These are phyloP conservation scores for Lichenothelia convexa DNA, from an alignment of 495 filamentous ascomycete species.

Conservation along the genomic window DNA sequence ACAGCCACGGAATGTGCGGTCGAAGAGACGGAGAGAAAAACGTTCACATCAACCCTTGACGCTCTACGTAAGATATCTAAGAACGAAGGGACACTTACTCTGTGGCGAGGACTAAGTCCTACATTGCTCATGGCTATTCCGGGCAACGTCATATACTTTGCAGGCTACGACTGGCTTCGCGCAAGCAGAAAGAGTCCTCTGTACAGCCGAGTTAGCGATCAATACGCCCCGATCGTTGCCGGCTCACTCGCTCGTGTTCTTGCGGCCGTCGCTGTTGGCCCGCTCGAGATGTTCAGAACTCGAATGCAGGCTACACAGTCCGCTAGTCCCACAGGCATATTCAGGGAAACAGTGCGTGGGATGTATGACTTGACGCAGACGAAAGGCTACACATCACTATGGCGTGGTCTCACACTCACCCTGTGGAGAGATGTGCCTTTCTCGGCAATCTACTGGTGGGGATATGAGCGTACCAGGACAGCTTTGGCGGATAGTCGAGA, in stretches of 20 bases:
- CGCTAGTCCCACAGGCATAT: conserved; percentile 35
- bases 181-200: conserved; percentile 51
- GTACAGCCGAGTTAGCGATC: conserved; percentile 35
- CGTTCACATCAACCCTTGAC: conserved; percentile 82
- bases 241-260: conserved; percentile 59
- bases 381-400: conserved; percentile 65
- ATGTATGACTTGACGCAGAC: conserved; percentile 58
- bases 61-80: conserved; percentile 90
- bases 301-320: conserved; percentile 65
- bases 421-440: conserved; percentile 97
- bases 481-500: conserved; percentile 44
- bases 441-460: conserved; percentile 94
- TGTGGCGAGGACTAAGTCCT: conserved; percentile 86
- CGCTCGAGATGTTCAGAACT: conserved; percentile 89
- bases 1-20: conserved; percentile 56
- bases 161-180: conserved; percentile 91
- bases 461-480: conserved; percentile 68
- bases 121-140: conserved; percentile 90
- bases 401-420: conserved; percentile 82
- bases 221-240: conserved; percentile 60
- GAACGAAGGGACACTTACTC: conserved; percentile 68
- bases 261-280: conserved; percentile 68
- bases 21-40: conserved; percentile 62
- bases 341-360: conserved; percentile 56
- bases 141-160: conserved; percentile 95